A percentile compares a stretch with the other conserved stretches of the same genome.
phyloP scores from a whole-genome alignment of 2,329 filamentous ascomycete species.

The Exophiala viscosa region DNA sequence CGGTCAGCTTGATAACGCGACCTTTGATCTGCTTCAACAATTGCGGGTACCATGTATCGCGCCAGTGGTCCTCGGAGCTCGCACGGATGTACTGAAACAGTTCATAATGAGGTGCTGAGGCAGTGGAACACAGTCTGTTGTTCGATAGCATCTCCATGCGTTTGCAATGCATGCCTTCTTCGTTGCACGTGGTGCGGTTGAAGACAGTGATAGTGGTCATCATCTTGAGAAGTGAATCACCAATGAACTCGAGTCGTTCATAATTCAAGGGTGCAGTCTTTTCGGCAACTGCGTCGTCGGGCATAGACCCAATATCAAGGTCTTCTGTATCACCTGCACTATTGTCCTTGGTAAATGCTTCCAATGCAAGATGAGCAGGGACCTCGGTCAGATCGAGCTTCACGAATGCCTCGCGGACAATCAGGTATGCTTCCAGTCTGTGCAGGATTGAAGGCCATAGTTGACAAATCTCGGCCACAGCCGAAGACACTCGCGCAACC shows the following conservation, averaged over 20 bases:
- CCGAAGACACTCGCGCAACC: constrained; percentile 71
- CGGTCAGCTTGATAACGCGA: constrained; percentile 50
- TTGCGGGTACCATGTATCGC: constrained; percentile 83
- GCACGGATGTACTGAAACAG: constrained; percentile 76
- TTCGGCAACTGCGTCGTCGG: neutral
- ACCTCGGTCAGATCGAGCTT: constrained; percentile 62
- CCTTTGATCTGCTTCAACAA: constrained; percentile 70
- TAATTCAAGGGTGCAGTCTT: constrained; percentile 91
- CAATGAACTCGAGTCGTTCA: constrained; percentile 87
- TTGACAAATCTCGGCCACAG: constrained; percentile 69
- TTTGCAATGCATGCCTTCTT: constrained; percentile 84
- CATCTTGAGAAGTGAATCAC: constrained; percentile 94
- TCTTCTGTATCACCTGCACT: constrained; percentile 72
- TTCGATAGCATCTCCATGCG: constrained; percentile 92
- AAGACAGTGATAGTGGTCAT: constrained; percentile 86
- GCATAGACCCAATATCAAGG: constrained; percentile 63
- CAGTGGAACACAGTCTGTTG: constrained; percentile 77
- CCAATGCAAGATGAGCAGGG: constrained; percentile 65
- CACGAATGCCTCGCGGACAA: constrained; percentile 70
- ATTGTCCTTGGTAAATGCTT: constrained; percentile 89
- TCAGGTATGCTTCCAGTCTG: constrained; percentile 74
- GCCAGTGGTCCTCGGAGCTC: constrained; percentile 58
- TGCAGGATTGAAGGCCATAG: constrained; percentile 80
- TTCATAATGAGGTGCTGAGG: constrained; percentile 59
- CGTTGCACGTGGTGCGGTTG: constrained; percentile 67